Base-by-base conservation (phyloP, 1,284 basidiomycete species). In the Tetrapyrgos nigripes region DNA sequence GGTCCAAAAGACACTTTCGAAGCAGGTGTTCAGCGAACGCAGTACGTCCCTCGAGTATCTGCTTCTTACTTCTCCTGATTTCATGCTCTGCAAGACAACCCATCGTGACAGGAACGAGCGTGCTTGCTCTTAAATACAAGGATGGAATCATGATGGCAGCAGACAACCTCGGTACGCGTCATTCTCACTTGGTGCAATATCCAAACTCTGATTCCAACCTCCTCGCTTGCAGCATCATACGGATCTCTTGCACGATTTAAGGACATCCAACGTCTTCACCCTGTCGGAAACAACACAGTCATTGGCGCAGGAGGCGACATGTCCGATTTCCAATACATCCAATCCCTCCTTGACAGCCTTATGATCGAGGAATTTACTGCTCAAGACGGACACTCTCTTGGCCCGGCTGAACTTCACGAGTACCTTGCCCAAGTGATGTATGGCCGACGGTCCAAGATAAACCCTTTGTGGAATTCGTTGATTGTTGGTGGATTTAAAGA, bases 121-220 rank as follows among this genome's bases (percentile, higher is more conserved):
- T 99, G 8, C 84, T 99, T 37, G 97, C 92, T 5, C 82, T 99
- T 73, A 93, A 93, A 76, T 99, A 87, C 84, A 95, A 96, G 74
- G 95, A 94, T 68, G 97, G 97, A 2, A 89, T 99, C 65, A 98
- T 99, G 94, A 89, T 99, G 80, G 96, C 97, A n/a, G 94, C 97
- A 33, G 97, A 99, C 81, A 98, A 92, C 67, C 89, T 99, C 52
- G 95, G 95, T 96, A 60, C 59, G 74, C 68, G n/a, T 29, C 23
- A 27, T 10, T 9, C 37, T 28, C 33, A 48, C 23, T n/a, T 51
- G 31, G 43, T 27, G 24, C 35, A 21, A 35, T 53, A 44, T 28
- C 43, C 40, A 17, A n/a, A 29, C 35, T 52, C 47, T 37, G 21
- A n/a, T 33, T 50, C 9, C 33, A 17, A 40, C 35, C 21, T 51